A percentile compares a stretch with the other conserved stretches of the same genome.
Conservation (phyloP, 2,329 filamentous ascomycete species). For the Rhynchosporium agropyri region DNA sequence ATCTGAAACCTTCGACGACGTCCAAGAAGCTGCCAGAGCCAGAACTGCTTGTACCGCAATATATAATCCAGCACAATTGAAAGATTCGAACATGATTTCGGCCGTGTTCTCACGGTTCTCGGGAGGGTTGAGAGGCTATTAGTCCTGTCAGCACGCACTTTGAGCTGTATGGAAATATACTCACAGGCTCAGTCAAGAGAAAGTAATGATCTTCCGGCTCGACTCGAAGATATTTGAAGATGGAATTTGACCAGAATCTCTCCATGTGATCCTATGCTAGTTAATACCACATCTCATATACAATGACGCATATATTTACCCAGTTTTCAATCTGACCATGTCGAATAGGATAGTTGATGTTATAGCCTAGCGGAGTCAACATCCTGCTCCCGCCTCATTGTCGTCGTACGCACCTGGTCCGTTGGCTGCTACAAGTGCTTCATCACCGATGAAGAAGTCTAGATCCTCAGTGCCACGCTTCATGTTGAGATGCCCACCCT, state of each 20-base stretch:
- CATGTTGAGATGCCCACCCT: conserved; percentile 77
- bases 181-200: conserved; percentile 92
- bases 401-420: conserved; percentile 68
- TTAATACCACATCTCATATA: conserved; percentile 24
- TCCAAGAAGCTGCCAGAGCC: conserved; percentile 96
- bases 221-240: conserved; percentile 98
- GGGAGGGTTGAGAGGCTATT: conserved; percentile 89
- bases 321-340: conserved; percentile 99
- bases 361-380: conserved; percentile 68
- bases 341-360: conserved; percentile 94
- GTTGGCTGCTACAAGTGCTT: conserved; percentile 80
- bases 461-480: conserved; percentile 97
- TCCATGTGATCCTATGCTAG: conserved; percentile 88
- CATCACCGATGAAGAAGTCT: conserved; percentile 98
- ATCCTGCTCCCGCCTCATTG: background rate
- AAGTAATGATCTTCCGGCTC: conserved; percentile 99
- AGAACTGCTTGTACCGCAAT: conserved; percentile 98
- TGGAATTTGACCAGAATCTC: conserved; percentile 99
- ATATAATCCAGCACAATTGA: conserved; percentile 98
- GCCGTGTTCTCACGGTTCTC: conserved; percentile 99
- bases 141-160: conserved; percentile 9
- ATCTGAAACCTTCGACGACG: conserved; percentile 95
- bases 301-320: conserved; percentile 54
- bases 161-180: conserved; percentile 39
- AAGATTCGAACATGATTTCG: conserved; percentile 99